Base-by-base conservation (phyloP, 2,329 filamentous ascomycete genomes). In the Cytospora schulzeri region DNA sequence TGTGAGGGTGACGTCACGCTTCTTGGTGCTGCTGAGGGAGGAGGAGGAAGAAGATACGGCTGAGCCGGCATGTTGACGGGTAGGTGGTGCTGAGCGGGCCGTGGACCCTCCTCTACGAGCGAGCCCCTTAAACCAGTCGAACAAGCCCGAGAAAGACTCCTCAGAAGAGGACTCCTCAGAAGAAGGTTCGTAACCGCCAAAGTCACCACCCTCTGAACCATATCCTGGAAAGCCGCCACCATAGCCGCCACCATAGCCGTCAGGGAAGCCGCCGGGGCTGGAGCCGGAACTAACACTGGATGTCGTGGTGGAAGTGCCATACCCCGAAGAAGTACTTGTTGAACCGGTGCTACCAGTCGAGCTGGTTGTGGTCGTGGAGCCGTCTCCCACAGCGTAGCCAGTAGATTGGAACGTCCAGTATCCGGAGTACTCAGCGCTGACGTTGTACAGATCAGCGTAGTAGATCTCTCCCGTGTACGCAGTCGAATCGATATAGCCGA, bases 361-460 rank as follows among this genome's bases (percentile, higher is more conserved):
- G 41, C 53, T 33, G 9, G 63, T n/a, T 7, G 45, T 38, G 9
- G 62, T 56, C 45, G 60, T 53, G 51, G 63, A 64, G 22, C 69
- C 73, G 35, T 68, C 67, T 61, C 74, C 70, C 55, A 77, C 66
- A 31, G 73, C 67, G 59, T 75, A 77, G 2, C 66, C 69, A 12
- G 73, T 69, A 31, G 76, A 74, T 22, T 71, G 71, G 64, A 77
- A 78, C 55, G 73, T 69, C 77, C 77, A 79, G 72, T 75, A 78
- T 11, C 76, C 76, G 4, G 73, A 59, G 22, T 71, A 71, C 9
- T 31, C 4, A 8, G 31, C 6, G 58, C 45, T 66, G 45, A 28
- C 38, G 61, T 64, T 73, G 64, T 76, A 71, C 31, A 78, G 68
- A 12, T 69, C 60, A 38, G 74, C 71, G 67, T 76, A 77, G 48